Conservation (phyloP, 1,139 yeast species). For the Scheffersomyces titani region DNA sequence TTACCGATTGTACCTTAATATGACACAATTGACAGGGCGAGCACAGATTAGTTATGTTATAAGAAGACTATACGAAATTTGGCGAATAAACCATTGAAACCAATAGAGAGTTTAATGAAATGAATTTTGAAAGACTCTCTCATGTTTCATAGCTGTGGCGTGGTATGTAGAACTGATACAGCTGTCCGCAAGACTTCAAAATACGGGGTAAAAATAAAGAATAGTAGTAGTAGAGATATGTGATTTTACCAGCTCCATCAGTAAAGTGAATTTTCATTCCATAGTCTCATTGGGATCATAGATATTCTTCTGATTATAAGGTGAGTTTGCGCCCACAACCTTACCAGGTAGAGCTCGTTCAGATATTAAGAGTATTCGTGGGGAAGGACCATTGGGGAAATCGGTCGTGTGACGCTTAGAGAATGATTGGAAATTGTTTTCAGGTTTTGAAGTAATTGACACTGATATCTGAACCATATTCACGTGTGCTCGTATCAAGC, state of each 20-base stretch:
- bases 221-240: not conserved
- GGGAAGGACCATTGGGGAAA: not conserved
- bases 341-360: not conserved
- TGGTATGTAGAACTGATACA: not conserved
- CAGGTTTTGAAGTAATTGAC: not conserved
- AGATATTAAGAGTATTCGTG: not conserved
- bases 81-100: not conserved
- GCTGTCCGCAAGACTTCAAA: not conserved
- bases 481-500: not conserved
- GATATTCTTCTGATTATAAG: not conserved
- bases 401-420: not conserved
- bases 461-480: not conserved
- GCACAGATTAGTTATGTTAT: not conserved
- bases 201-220: no score
- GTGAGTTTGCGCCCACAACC: not conserved
- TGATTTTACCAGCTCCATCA: not conserved
- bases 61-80: no score
- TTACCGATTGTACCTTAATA: not conserved
- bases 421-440: not conserved
- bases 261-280: not conserved
- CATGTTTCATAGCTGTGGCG: no score
- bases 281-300: not conserved
- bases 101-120: not conserved
- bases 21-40: not conserved
- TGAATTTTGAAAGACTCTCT: not conserved